Conservation (phyloP, 2,329 filamentous ascomycete species). For the Aspergillus piperis region DNA sequence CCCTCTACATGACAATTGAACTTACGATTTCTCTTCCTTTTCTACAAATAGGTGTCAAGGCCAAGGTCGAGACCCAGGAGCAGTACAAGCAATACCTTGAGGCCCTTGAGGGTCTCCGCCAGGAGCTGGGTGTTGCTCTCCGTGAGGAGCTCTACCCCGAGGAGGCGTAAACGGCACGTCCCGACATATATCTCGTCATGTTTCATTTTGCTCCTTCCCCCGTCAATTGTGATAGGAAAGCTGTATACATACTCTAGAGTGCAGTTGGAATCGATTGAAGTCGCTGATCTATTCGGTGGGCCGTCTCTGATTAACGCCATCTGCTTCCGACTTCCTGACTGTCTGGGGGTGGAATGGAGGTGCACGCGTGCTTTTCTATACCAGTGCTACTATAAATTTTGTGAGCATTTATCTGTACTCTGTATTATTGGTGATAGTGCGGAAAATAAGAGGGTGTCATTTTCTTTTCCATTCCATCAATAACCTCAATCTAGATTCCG, state of each 20-base stretch:
- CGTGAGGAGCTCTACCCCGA: slow-evolving; percentile 91
- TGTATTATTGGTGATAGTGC: slow-evolving; percentile 24
- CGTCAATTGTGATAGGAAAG: slow-evolving; percentile 36
- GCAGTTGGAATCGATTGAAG: slow-evolving; percentile 29
- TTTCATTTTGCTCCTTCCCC: slow-evolving; percentile 28
- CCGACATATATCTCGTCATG: slow-evolving; percentile 10
- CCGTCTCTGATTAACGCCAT: slow-evolving; percentile 23
- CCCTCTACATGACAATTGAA: background rate
- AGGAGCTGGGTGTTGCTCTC: slow-evolving; percentile 87
- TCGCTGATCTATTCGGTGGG: slow-evolving; percentile 20
- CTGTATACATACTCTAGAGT: slow-evolving; percentile 45
- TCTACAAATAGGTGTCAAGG: slow-evolving; percentile 77
- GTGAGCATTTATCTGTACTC: slow-evolving; percentile 26
- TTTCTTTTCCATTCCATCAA: slow-evolving; percentile 9
- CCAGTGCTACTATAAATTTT: slow-evolving; percentile 25
- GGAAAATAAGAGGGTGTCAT: slow-evolving; percentile 18
- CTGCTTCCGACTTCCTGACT: slow-evolving; percentile 11
- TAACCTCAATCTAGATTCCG: background rate
- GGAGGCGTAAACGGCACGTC: slow-evolving; percentile 39
- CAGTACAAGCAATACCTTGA: slow-evolving; percentile 96
- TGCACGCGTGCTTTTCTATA: slow-evolving; percentile 30
- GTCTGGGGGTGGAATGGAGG: slow-evolving; percentile 16
- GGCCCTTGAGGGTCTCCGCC: slow-evolving; percentile 87
- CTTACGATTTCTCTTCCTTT: slow-evolving; percentile 16
- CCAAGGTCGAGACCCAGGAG: slow-evolving; percentile 97